A percentile compares a stretch with the other conserved stretches of the same genome.
Conservation (phyloP, 805 yeast species). For the Starmera dryadoides region DNA sequence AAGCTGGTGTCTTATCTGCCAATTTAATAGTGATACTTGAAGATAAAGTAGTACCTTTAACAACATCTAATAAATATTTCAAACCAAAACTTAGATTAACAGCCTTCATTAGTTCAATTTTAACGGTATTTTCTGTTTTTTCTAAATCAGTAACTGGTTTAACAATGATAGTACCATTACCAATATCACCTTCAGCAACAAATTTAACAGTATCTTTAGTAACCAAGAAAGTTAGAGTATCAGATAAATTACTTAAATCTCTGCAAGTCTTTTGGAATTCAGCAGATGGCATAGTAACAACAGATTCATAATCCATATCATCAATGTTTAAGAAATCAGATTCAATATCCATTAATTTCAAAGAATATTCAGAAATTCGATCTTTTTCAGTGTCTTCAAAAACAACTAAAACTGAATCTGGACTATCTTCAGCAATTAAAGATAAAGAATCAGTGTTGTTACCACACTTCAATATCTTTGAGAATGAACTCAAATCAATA, state of each 20-base stretch:
- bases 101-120: slow-evolving; percentile 75
- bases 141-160: slow-evolving; percentile 83
- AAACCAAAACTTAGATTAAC: slow-evolving; percentile 88
- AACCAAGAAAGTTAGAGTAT: slow-evolving; percentile 77
- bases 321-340: slow-evolving; percentile 91
- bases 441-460: slow-evolving; percentile 84
- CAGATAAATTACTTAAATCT: slow-evolving; percentile 81
- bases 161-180: slow-evolving; percentile 77
- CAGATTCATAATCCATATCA: slow-evolving; percentile 85
- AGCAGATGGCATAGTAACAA: slow-evolving; percentile 76
- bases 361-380: slow-evolving; percentile 83
- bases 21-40: slow-evolving; percentile 74
- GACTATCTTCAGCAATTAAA: slow-evolving; percentile 81
- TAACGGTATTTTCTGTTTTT: slow-evolving; percentile 65
- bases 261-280: slow-evolving; percentile 88
- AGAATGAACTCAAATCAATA: slow-evolving; percentile 77
- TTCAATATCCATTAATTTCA: slow-evolving; percentile 94
- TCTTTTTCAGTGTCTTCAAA: slow-evolving; percentile 91
- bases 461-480: slow-evolving; percentile 87
- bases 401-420: slow-evolving; percentile 70
- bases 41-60: slow-evolving; percentile 81
- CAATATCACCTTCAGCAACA: slow-evolving; percentile 85
- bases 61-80: slow-evolving; percentile 83
- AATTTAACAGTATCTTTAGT: slow-evolving; percentile 91
- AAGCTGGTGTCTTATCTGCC: slow-evolving; percentile 87